These are phyloP conservation scores for Boletus barrowsii DNA, from an alignment of 768 basidiomycete genomes.

Conservation along the genomic window DNA sequence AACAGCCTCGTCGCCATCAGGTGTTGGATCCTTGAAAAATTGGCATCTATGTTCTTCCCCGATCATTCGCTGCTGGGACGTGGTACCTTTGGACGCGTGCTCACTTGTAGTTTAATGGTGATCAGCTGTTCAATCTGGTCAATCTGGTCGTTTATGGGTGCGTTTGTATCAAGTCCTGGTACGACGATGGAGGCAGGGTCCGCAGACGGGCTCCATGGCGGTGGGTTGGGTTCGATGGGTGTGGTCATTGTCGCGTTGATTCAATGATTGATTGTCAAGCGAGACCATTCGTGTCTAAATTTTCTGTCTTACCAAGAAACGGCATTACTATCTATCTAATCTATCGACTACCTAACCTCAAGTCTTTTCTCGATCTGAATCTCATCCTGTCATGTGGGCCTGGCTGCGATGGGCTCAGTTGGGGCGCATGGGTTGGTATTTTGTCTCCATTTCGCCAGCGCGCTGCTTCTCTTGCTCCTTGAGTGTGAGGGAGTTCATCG, in stretches of 20 bases:
- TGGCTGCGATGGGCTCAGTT: too few relatives aligned
- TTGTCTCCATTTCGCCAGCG: too few relatives aligned
- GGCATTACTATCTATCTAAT: too few relatives aligned
- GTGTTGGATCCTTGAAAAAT: conserved; percentile 88
- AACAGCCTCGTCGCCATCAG: conserved; percentile 75
- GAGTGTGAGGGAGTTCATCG: too few relatives aligned
- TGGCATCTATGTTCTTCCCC: conserved; percentile 82
- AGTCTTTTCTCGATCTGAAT: too few relatives aligned
- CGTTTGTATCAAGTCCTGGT: conserved; percentile 68
- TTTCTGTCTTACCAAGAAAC: too few relatives aligned
- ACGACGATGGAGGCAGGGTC: conserved; percentile 65
- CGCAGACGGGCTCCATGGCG: conserved; percentile 62
- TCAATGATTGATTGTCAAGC: too few relatives aligned
- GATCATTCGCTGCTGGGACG: conserved; percentile 13
- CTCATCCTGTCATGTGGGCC: too few relatives aligned
- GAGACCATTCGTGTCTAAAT: too few relatives aligned
- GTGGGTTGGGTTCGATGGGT: conserved; percentile 57
- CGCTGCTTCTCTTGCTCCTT: too few relatives aligned
- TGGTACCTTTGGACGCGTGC: background rate
- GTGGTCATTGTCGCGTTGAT: conserved; percentile 22
- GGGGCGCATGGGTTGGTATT: too few relatives aligned
- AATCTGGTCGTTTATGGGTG: conserved; percentile 75
- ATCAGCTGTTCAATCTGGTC: conserved; percentile 96
- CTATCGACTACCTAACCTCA: too few relatives aligned
- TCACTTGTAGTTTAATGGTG: conserved; percentile 84